Conservation (phyloP, 768 basidiomycete genomes). For the Leccinum boreale region DNA sequence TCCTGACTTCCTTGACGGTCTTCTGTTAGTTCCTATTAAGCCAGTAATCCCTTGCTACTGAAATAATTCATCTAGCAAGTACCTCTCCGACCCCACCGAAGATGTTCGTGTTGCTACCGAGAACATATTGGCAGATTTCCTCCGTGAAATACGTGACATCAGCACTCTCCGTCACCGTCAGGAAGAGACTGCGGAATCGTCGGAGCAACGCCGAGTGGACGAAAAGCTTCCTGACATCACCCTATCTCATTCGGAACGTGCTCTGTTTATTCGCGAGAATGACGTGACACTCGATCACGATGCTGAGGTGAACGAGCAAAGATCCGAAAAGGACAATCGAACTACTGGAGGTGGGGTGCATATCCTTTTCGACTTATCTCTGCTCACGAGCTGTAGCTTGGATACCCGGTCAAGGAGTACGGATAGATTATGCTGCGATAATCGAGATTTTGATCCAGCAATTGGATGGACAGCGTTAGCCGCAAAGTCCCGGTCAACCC, state of each 20-base stretch:
- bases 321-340: slow-evolving; percentile 47
- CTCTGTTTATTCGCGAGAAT: slow-evolving; percentile 53
- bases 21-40: slow-evolving; percentile 58
- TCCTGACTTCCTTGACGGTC: slow-evolving; percentile 91
- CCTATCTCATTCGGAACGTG: slow-evolving; percentile 53
- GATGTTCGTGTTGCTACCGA: slow-evolving; percentile 93
- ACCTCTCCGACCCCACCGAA: slow-evolving; percentile 91
- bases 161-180: slow-evolving; percentile 67
- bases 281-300: slow-evolving; percentile 36
- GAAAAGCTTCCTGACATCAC: slow-evolving; percentile 62
- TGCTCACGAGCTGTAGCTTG: slow-evolving; percentile 50
- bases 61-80: slow-evolving; percentile 56
- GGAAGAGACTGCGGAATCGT: slow-evolving; percentile 48
- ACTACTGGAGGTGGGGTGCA: slow-evolving; percentile 58
- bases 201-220: slow-evolving; percentile 39
- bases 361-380: background rate
- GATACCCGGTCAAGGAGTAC: slow-evolving; percentile 92
- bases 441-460: slow-evolving; percentile 92
- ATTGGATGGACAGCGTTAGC: slow-evolving; percentile 77
- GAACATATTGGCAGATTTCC: slow-evolving; percentile 81
- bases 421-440: slow-evolving; percentile 86
- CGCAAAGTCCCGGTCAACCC: background rate
- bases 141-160: slow-evolving; percentile 87
- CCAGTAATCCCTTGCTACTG: slow-evolving; percentile 2
- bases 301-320: slow-evolving; percentile 41